Conservation (phyloP, 306 rosid species). For the Clitoria ternatea region DNA sequence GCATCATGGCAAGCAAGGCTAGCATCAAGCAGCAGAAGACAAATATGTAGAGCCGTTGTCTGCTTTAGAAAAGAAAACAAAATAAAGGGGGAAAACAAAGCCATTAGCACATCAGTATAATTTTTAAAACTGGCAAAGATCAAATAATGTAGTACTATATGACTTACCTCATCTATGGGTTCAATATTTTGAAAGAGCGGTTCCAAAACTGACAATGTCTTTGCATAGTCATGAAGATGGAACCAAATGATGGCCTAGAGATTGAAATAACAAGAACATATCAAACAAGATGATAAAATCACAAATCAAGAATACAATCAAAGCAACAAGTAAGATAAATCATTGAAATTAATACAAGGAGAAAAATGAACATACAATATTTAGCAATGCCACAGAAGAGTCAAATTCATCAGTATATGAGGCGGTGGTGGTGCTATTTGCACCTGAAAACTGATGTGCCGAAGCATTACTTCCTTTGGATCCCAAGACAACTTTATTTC, state of each 20-base stretch:
- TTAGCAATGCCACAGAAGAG: conserved; percentile 60
- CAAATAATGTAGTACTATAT: conserved; percentile 19
- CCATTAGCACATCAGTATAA: conserved; percentile 23
- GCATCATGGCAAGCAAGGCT: conserved; percentile 92
- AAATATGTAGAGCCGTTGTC: conserved; percentile 86
- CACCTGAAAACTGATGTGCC: conserved; percentile 46
- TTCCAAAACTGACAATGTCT: conserved; percentile 74
- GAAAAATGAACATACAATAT: conserved; percentile 44
- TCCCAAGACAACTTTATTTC: conserved; percentile 57
- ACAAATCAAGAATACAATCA: background rate
- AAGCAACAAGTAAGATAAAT: conserved; percentile 7
- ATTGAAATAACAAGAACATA: conserved; percentile 18
- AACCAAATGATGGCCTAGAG: conserved; percentile 88
- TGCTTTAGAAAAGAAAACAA: conserved; percentile 37
- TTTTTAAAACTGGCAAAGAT: conserved; percentile 5
- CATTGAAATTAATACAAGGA: conserved; percentile 8
- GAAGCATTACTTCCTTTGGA: conserved; percentile 58
- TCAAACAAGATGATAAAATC: background rate
- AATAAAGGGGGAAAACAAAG: conserved; percentile 10
- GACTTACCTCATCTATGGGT: conserved; percentile 81
- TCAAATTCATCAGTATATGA: conserved; percentile 76
- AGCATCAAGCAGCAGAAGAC: conserved; percentile 94
- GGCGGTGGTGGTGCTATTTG: conserved; percentile 35
- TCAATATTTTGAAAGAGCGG: conserved; percentile 94
- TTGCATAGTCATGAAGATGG: conserved; percentile 80